Conservation (phyloP, 768 basidiomycete genomes). For the Galerina marginata region DNA sequence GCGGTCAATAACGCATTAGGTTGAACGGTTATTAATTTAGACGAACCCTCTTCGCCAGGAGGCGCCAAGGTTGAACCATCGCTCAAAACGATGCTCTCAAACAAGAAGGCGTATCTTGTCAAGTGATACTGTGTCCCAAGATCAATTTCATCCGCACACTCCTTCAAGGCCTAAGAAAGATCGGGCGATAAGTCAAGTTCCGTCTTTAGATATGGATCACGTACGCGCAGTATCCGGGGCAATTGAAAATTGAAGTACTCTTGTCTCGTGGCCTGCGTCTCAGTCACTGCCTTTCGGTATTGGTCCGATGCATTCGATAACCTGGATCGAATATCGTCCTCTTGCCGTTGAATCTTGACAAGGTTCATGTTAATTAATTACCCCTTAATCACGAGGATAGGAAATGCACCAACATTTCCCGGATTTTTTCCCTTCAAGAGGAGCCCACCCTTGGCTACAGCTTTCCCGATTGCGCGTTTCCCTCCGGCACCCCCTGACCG, state of each 20-base stretch:
- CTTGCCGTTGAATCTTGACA: slow-evolving; percentile 83
- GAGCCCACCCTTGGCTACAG: slow-evolving; percentile 88
- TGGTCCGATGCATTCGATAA: slow-evolving; percentile 87
- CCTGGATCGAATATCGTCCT: slow-evolving; percentile 89
- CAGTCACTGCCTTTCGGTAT: slow-evolving; percentile 88
- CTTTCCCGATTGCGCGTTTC: slow-evolving; percentile 88
- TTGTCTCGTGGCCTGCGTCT: slow-evolving; percentile 89
- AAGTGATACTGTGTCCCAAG: slow-evolving; percentile 98
- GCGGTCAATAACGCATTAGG: background rate
- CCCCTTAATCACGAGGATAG: slow-evolving; percentile 1
- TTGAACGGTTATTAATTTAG: background rate
- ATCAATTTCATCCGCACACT: slow-evolving; percentile 95
- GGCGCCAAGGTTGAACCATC: slow-evolving; percentile 87
- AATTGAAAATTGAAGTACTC: slow-evolving; percentile 98
- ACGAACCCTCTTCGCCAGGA: slow-evolving; percentile 72
- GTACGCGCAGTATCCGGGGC: slow-evolving; percentile 88
- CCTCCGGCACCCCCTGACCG: slow-evolving; percentile 66
- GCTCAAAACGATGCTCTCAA: slow-evolving; percentile 87
- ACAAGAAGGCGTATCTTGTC: slow-evolving; percentile 92
- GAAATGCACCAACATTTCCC: slow-evolving; percentile 62
- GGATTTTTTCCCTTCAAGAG: slow-evolving; percentile 93
- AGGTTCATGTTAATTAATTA: background rate
- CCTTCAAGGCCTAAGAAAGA: slow-evolving; percentile 76
- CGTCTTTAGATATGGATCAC: slow-evolving; percentile 32
- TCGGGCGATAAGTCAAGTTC: slow-evolving; percentile 8